These are phyloP conservation scores for Xylariaceae sp. DNA, from an alignment of 2,329 filamentous ascomycete genomes.

Conservation along the genomic window DNA sequence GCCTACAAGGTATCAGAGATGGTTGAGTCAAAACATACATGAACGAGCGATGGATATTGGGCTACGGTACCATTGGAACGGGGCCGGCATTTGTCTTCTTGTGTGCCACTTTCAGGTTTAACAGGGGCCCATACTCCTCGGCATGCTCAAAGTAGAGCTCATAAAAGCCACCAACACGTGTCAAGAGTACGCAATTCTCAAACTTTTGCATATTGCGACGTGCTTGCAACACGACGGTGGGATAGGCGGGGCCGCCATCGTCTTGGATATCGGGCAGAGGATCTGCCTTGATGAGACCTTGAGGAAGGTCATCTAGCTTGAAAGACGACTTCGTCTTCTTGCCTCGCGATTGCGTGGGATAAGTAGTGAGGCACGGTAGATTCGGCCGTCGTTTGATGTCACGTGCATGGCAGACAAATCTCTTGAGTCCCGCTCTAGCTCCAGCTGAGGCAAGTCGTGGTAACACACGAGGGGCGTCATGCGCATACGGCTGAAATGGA, in stretches of 20 bases:
- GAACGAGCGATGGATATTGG: slow-evolving; percentile 14
- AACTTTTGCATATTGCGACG: slow-evolving; percentile 90
- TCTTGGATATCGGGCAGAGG: slow-evolving; percentile 41
- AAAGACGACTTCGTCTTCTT: slow-evolving; percentile 63
- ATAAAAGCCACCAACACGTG: slow-evolving; percentile 94
- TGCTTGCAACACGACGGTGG: slow-evolving; percentile 87
- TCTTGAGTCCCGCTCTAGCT: slow-evolving; percentile 14
- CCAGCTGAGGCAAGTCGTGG: slow-evolving; percentile 18
- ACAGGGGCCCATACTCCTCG: slow-evolving; percentile 81
- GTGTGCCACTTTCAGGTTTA: slow-evolving; percentile 85
- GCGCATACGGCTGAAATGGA: slow-evolving; percentile 19
- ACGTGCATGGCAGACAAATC: slow-evolving; percentile 24
- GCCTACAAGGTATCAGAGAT: slow-evolving; percentile 59
- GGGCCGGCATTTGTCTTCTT: slow-evolving; percentile 80
- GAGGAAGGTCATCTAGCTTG: slow-evolving; percentile 63
- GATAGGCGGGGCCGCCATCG: slow-evolving; percentile 66
- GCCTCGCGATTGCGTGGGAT: slow-evolving; percentile 48
- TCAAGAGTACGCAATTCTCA: slow-evolving; percentile 87
- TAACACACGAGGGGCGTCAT: slow-evolving; percentile 19
- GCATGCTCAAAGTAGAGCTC: slow-evolving; percentile 98
- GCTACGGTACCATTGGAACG: slow-evolving; percentile 77
- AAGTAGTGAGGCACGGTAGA: slow-evolving; percentile 4
- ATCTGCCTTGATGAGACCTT: slow-evolving; percentile 49
- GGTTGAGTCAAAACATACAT: slow-evolving; percentile 22
- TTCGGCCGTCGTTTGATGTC: slow-evolving; percentile 11